Percentiles rank a stretch among this genome's conserved stretches.
Conservation (phyloP, 2,329 filamentous ascomycete genomes). For the Microdochium nivale region DNA sequence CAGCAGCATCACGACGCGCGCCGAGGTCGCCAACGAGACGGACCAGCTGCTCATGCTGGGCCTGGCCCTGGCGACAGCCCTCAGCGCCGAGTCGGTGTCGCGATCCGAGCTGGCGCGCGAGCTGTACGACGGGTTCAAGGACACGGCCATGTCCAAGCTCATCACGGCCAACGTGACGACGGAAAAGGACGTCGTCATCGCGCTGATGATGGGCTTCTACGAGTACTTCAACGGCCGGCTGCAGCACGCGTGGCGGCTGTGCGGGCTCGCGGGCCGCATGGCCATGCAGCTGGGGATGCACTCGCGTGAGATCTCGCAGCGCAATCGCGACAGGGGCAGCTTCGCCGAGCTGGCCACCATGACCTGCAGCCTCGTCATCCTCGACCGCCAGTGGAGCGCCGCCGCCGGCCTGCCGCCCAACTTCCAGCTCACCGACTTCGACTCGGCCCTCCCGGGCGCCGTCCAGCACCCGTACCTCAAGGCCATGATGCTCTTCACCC, state of each 20-base stretch:
- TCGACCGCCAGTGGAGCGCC: conserved; percentile 10
- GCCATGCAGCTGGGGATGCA: conserved; percentile 18
- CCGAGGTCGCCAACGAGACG: conserved; percentile 1
- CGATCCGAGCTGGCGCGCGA: background rate
- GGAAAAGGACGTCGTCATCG: background rate
- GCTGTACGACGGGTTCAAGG: background rate
- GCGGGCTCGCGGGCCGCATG: conserved; percentile 14
- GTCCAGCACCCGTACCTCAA: conserved; percentile 8
- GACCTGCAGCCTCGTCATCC: conserved; percentile 6
- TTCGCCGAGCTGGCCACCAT: conserved; percentile 1
- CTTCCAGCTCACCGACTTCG: conserved; percentile 7
- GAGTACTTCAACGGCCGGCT: conserved; percentile 15
- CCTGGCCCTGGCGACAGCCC: conserved; percentile 5
- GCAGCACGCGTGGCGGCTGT: conserved; percentile 17
- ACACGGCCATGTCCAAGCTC: background rate
- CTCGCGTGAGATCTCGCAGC: conserved; percentile 12
- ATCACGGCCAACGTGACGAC: background rate
- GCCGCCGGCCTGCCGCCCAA: conserved; percentile 7
- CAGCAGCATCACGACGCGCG: background rate
- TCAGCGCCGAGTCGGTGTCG: conserved; percentile 4
- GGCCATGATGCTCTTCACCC: conserved; percentile 9
- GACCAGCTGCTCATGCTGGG: conserved; percentile 6
- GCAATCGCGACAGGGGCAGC: background rate
- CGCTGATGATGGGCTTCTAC: conserved; percentile 7
- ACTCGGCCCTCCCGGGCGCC: background rate